Evolutionary conservation across 2,329 filamentous ascomycete species (phyloP).

Genomic region (Claviceps humidiphila): DNA sequence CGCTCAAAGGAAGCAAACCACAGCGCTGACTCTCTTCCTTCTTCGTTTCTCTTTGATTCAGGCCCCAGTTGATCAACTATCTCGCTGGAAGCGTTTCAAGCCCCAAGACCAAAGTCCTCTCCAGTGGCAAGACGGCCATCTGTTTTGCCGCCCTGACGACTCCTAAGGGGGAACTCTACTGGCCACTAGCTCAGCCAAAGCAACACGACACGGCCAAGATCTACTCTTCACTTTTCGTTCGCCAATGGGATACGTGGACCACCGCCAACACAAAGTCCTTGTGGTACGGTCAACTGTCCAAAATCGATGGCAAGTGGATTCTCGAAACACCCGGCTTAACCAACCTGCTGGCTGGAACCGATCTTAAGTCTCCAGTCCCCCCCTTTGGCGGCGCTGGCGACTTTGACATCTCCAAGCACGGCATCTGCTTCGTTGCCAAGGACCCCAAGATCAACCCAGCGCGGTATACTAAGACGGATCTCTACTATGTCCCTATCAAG

Average conservation of each 20-base stretch:
- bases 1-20: not conserved
- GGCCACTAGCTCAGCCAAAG: conserved; percentile 46
- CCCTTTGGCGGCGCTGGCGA: conserved; percentile 71
- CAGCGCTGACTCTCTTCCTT: not conserved
- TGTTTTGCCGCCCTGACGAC: conserved; percentile 52
- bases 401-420: conserved; percentile 57
- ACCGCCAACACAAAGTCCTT: conserved; percentile 57
- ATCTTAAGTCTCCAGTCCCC: conserved; percentile 53
- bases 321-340: conserved; percentile 34
- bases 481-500: conserved; percentile 58
- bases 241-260: conserved; percentile 73
- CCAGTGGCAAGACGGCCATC: conserved; percentile 37
- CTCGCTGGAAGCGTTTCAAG: conserved; percentile 44
- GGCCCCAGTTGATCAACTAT: conserved; percentile 30
- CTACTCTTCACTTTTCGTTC: conserved; percentile 63
- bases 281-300: conserved; percentile 54
- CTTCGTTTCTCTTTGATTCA: conserved; percentile 8
- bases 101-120: conserved; percentile 41
- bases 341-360: conserved; percentile 50
- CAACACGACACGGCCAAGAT: conserved; percentile 52
- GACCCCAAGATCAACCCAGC: conserved; percentile 59
- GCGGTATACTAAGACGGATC: conserved; percentile 66
- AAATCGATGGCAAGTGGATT: conserved; percentile 25
- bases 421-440: conserved; percentile 62
- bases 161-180: conserved; percentile 56